These are phyloP conservation scores for Lentinula sp. DNA, from an alignment of 768 basidiomycete genomes.

Conservation along the genomic window DNA sequence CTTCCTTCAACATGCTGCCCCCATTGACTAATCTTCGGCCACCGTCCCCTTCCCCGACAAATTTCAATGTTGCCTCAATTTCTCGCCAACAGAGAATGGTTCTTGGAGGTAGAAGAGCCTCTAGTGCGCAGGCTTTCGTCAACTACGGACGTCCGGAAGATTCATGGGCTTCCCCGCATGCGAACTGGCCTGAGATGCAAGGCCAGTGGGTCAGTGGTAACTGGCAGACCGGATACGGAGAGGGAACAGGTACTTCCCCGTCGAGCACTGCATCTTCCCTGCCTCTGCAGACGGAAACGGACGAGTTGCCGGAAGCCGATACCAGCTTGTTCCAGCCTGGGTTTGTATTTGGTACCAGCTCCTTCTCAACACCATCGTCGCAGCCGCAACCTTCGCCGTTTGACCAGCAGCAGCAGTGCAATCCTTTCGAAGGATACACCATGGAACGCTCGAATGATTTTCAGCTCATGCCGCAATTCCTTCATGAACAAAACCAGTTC, in stretches of 20 bases:
- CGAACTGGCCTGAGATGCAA: not conserved
- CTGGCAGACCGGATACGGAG: not conserved
- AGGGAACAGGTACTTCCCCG: not conserved
- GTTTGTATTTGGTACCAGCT: slow-evolving; percentile 18
- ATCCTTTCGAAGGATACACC: slow-evolving; percentile 5
- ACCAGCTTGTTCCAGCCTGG: slow-evolving; percentile 44
- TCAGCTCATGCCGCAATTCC: not conserved
- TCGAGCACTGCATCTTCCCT: slow-evolving; percentile 1
- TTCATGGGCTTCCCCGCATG: not conserved
- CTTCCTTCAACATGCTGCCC: slow-evolving; percentile 9
- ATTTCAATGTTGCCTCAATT: slow-evolving; percentile 23
- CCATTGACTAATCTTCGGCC: slow-evolving; percentile 5
- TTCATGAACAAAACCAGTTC: not conserved
- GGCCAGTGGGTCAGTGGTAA: not conserved
- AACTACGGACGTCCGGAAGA: slow-evolving; percentile 14
- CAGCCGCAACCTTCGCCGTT: slow-evolving; percentile 11
- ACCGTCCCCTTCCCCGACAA: slow-evolving; percentile 7
- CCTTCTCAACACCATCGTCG: slow-evolving; percentile 13
- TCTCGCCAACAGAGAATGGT: slow-evolving; percentile 34
- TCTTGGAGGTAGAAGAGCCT: slow-evolving; percentile 43
- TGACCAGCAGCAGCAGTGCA: slow-evolving; percentile 6
- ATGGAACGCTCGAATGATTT: not conserved
- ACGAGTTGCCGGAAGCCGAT: slow-evolving; percentile 45
- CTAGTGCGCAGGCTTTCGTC: slow-evolving; percentile 36
- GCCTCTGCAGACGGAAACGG: slow-evolving; percentile 23